Percentiles rank a stretch among this genome's conserved stretches.
phyloP scores from a whole-genome alignment of 176 grass and related monocot species.

The Rhynchospora tenuis region DNA sequence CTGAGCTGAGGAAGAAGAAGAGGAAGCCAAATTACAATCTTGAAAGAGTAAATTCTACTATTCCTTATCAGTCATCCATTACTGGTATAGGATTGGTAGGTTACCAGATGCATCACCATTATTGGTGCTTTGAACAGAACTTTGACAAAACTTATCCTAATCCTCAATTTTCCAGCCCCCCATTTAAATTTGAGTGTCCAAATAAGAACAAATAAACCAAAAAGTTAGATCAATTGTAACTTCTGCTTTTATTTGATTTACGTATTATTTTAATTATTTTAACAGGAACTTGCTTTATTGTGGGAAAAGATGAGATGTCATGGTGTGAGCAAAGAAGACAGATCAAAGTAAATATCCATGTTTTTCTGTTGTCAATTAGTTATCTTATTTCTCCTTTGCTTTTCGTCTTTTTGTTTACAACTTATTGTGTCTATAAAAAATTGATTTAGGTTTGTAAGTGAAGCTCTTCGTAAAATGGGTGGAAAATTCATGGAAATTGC shows the following conservation, averaged over 20 bases:
- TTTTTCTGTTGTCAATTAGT: not conserved
- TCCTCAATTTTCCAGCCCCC: not conserved
- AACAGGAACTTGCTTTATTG: constrained; percentile 66
- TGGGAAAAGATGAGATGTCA: constrained; percentile 96
- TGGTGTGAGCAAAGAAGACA: constrained; percentile 51
- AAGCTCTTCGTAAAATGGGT: constrained; percentile 69
- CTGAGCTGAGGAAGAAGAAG: constrained; percentile 74
- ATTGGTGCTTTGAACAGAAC: not conserved
- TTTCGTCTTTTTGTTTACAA: constrained; percentile 5
- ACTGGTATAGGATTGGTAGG: not conserved
- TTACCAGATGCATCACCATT: not conserved
- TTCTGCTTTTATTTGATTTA: not conserved
- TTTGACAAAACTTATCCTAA: not conserved
- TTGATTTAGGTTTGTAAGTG: constrained; percentile 57
- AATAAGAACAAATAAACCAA: not conserved
- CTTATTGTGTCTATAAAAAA: not conserved
- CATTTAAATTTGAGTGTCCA: not conserved
- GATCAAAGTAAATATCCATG: constrained; percentile 56
- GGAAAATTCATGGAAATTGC: constrained; percentile 79
- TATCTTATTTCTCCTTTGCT: not conserved
- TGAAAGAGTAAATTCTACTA: constrained; percentile 47
- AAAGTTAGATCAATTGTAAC: not conserved
- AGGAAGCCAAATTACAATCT: constrained; percentile 62
- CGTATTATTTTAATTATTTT: not conserved
- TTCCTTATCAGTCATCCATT: not conserved